A percentile compares a stretch with the other conserved stretches of the same genome.
Conservation (phyloP, 192 early-diverging fungal species). For the Podila epigama region DNA sequence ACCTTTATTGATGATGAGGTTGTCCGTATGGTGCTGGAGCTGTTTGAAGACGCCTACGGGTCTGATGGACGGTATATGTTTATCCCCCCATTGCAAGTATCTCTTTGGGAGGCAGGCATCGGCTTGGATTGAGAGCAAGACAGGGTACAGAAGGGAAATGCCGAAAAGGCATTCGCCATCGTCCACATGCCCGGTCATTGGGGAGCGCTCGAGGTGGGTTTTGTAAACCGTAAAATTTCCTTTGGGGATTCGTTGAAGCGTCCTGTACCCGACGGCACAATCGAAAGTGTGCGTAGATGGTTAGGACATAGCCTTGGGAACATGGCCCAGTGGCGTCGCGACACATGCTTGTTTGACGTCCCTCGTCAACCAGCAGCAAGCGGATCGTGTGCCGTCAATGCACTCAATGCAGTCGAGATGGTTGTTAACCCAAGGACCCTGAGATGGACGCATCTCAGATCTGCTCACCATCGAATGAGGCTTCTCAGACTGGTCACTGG, state of each 20-base stretch:
- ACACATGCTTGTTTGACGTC: not conserved
- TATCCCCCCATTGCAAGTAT: not conserved
- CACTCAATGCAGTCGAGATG: not conserved
- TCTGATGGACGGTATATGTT: not conserved
- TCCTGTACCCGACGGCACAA: not conserved
- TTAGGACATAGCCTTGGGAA: not conserved
- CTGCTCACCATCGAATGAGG: slow-evolving; percentile 3
- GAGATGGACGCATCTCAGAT: not conserved
- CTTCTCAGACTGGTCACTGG: not conserved
- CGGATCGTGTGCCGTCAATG: slow-evolving; percentile 14
- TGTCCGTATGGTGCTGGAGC: not conserved
- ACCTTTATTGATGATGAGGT: not conserved
- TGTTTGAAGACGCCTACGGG: not conserved
- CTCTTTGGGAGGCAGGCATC: not conserved
- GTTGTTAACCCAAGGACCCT: not conserved
- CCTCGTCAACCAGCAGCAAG: not conserved
- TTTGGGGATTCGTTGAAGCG: not conserved
- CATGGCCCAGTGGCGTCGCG: not conserved
- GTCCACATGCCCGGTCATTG: not conserved
- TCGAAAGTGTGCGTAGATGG: not conserved
- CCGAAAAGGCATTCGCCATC: not conserved
- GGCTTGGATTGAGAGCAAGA: no score
- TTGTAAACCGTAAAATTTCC: not conserved
- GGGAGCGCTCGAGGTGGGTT: not conserved
- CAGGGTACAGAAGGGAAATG: not conserved